These are phyloP conservation scores for Colletotrichum limetticola DNA, from an alignment of 2,329 filamentous ascomycete species.

Conservation along the genomic window DNA sequence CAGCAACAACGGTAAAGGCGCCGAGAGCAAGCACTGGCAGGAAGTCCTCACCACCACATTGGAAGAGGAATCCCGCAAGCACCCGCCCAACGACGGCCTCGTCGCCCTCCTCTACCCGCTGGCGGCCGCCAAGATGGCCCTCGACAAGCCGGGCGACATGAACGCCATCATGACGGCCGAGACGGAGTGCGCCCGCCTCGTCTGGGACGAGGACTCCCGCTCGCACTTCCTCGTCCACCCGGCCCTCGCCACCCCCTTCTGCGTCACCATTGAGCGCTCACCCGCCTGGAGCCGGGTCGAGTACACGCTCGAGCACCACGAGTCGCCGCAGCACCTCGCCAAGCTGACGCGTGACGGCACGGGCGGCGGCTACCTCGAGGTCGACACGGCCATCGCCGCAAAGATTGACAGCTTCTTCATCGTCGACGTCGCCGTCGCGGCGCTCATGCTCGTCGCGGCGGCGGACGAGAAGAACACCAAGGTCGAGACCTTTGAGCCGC, in stretches of 20 bases:
- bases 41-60: conserved; percentile 68
- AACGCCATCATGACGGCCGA: conserved; percentile 71
- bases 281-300: conserved; percentile 70
- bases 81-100: conserved; percentile 69
- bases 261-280: conserved; percentile 67
- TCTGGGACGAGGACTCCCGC: conserved; percentile 74
- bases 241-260: conserved; percentile 71
- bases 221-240: conserved; percentile 73
- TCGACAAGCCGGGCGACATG: conserved; percentile 69
- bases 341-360: conserved; percentile 70
- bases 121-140: conserved; percentile 71
- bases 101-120: conserved; percentile 76
- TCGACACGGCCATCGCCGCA: conserved; percentile 69
- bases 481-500: conserved; percentile 68
- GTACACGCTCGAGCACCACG: conserved; percentile 73
- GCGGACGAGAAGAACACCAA: conserved; percentile 63
- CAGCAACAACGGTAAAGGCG: conserved; percentile 38
- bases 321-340: conserved; percentile 69
- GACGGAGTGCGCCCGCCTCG: conserved; percentile 75
- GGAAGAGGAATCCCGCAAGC: conserved; percentile 63
- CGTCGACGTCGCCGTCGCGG: conserved; percentile 70
- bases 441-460: conserved; percentile 68
- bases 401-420: conserved; percentile 71
- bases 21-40: conserved; percentile 62
- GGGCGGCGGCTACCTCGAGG: conserved; percentile 68